Conservation (phyloP, 495 filamentous ascomycete species). For the Durotheca rogersii region DNA sequence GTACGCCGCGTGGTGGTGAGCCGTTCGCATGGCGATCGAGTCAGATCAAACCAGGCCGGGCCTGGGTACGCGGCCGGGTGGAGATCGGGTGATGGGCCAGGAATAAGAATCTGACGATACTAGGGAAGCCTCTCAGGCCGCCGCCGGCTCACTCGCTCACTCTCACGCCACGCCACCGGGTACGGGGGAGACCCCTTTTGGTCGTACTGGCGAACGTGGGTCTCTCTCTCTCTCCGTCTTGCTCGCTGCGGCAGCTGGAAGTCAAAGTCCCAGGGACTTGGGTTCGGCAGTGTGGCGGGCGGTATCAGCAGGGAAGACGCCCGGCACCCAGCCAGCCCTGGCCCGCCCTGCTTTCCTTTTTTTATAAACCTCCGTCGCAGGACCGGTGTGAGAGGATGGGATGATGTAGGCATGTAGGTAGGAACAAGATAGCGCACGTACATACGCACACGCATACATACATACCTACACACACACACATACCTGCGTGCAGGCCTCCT, state of each 20-base stretch:
- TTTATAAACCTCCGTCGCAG: too few relatives aligned
- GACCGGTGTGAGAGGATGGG: background rate
- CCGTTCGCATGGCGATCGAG: constrained; percentile 7
- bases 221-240: too few relatives aligned
- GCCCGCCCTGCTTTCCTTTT: too few relatives aligned
- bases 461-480: too few relatives aligned
- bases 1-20: too few relatives aligned
- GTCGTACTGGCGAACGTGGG: background rate
- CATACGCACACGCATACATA: too few relatives aligned
- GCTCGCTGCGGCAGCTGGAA: background rate
- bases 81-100: constrained; percentile 9
- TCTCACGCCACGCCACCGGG: constrained; percentile 12
- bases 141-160: too few relatives aligned
- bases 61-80: background rate
- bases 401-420: too few relatives aligned
- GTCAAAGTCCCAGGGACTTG: background rate
- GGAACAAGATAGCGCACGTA: too few relatives aligned
- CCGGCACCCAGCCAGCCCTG: too few relatives aligned
- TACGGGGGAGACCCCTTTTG: constrained; percentile 11
- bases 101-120: constrained; percentile 23
- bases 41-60: constrained; percentile 13
- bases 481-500: too few relatives aligned
- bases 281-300: background rate
- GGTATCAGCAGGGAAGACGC: background rate
- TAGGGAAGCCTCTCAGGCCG: too few relatives aligned